Evolutionary conservation across 2,329 filamentous ascomycete species (phyloP).

Genomic region (Botrytis cinerea): DNA sequence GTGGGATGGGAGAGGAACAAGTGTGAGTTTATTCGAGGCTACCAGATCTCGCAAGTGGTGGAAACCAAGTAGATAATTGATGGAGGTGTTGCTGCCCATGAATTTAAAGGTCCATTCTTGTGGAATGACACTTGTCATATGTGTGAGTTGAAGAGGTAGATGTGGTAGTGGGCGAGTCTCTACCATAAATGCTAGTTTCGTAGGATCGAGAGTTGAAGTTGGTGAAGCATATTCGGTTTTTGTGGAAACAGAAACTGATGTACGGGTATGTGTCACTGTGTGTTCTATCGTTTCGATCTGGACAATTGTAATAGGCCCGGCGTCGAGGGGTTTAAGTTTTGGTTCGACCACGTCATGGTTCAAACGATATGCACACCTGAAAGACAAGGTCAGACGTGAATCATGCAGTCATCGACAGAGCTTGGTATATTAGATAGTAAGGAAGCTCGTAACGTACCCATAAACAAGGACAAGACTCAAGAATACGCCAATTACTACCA

Average conservation of each 20-base stretch:
- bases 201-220: slow-evolving; percentile 35
- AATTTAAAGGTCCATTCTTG: slow-evolving; percentile 60
- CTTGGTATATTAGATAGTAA: no score
- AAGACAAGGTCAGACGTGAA: neutral
- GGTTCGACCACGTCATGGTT: neutral
- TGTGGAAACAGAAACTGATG: neutral
- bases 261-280: slow-evolving; percentile 4
- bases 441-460: neutral
- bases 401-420: no score
- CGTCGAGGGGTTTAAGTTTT: neutral
- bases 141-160: slow-evolving; percentile 55
- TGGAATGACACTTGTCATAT: slow-evolving; percentile 58
- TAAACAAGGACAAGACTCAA: slow-evolving; percentile 12
- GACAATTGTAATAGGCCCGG: slow-evolving; percentile 1
- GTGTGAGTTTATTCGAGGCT: slow-evolving; percentile 18
- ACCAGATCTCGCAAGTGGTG: slow-evolving; percentile 47
- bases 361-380: slow-evolving; percentile 14
- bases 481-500: neutral
- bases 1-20: slow-evolving; percentile 18
- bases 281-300: slow-evolving; percentile 4
- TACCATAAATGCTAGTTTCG: slow-evolving; percentile 54
- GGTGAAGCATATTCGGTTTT: slow-evolving; percentile 27
- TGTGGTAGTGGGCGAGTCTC: slow-evolving; percentile 53
- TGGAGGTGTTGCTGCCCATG: slow-evolving; percentile 50
- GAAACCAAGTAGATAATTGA: slow-evolving; percentile 46